Base-by-base conservation (phyloP, 345 rosid species). In the Brassica napus region DNA sequence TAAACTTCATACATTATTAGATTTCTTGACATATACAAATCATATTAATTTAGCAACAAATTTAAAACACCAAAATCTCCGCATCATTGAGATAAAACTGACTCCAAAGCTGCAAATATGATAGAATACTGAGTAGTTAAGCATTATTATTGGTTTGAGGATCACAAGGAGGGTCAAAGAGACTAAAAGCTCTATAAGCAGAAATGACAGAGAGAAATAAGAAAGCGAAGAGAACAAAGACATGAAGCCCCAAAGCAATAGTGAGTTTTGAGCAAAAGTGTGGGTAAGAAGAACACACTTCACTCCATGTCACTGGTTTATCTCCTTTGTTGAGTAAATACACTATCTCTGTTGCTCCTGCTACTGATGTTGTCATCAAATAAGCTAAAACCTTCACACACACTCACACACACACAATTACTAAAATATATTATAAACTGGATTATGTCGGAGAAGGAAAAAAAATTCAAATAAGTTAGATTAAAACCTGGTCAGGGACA, bases 401-500 rank as follows among this genome's bases (percentile, higher is more conserved):
- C 52, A 47, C 55, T 10, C 49, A 44, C 49, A 42, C 54, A 12
- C 54, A 52, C 57, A 52, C 18, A 52, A 52, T 52, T n/a, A 52
- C 15, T 52, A 52, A 5, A 18, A 52, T n/a, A 52, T 52, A 52
- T 52, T n/a, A n/a, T 52, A 52, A 52, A 52, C 8, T 52, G 57
- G 57, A 52, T 52, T 52, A n/a, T 52, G 21, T 52, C 57, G 5
- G 18, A 5, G 8, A 52, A 52, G 21, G 18, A 8, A 28, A 44
- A 11, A 44, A 58, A 16, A 37, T n/a, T n/a, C 3, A 12, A 12
- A 67, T 14, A 75, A 68, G 39, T 68, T 26, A 64, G 34, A 73
- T 11, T 44, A 65, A 73, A 78, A 94, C 99, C 97, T 95, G 97
- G 79, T 95, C 99, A 66, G 94, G 85, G 83, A 90, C 64, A 77